Base-by-base conservation (phyloP, 352 stramenopile genomes). In the Phytophthora pisi region DNA sequence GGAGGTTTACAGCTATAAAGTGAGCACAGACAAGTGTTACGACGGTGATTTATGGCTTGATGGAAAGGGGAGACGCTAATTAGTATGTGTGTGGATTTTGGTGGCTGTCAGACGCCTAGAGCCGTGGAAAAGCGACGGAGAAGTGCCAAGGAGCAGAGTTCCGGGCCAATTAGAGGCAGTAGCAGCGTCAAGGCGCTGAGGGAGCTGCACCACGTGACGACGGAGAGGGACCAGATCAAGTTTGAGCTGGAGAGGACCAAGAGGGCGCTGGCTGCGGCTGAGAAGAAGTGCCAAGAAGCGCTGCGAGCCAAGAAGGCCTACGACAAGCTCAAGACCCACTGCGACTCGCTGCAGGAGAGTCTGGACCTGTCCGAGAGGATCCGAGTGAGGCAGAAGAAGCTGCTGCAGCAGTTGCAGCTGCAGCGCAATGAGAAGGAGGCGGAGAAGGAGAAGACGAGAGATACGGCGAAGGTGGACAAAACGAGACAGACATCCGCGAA, bases 341-440 rank as follows among this genome's bases (percentile, higher is more conserved):
- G 86, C 34, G 81, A 85, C 24, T 90, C 82, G 24, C 67, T 96
- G 24, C 84, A 94, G 50, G 74, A 96, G 43, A 93, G 86, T 7
- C 68, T 96, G 6, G 82, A 94, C 15, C 68, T 96, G 36, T 95
- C 86, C 0, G 86, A 96, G 57, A 89, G 80, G 36, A 94, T 95
- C 62, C 75, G 88, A 40, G 55, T 85, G 7, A 67, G 84, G 0
- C 86, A 96, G 57, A 96, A 96, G 72, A 90, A 87, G 53, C 54
- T 94, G 16, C 57, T 96, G 4, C 80, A 91, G 23, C 80, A 95
- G 49, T 66, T 91, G 1, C 84, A 92, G 16, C 55, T 96, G 3
- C 80, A 91, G 51, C 36, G 31, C 3, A 38, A n/a, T 23, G 11
- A 51, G 46, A 10, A 13, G 38, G 13, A 38, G 16, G 56, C 58